These are phyloP conservation scores for Apiotrichum brassicae DNA, from an alignment of 1,284 basidiomycete species.

Conservation along the genomic window DNA sequence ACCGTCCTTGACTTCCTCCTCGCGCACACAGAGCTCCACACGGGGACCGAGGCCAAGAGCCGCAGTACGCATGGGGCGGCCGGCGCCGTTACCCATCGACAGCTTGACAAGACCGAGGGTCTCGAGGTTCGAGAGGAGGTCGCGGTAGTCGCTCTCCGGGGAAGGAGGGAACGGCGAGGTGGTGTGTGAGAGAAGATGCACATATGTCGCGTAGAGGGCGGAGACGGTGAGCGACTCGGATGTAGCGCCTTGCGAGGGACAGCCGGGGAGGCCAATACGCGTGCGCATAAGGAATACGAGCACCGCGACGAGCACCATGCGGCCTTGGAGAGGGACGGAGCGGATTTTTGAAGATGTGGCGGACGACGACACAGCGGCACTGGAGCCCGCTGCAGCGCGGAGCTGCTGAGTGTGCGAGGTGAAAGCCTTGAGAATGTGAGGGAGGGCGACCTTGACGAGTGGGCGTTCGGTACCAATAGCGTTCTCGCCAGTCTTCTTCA, in stretches of 20 bases:
- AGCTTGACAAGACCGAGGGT: conserved; percentile 40
- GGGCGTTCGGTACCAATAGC: conserved; percentile 12
- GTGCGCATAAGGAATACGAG: conserved; percentile 33
- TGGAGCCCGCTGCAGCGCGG: conserved; percentile 37
- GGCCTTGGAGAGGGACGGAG: conserved; percentile 43
- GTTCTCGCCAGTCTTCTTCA: conserved; percentile 29
- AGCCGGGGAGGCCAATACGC: conserved; percentile 32
- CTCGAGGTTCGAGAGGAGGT: conserved; percentile 44
- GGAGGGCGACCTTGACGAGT: conserved; percentile 35
- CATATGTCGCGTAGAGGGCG: conserved; percentile 41
- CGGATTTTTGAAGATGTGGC: conserved; percentile 37
- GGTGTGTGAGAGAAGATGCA: conserved; percentile 32
- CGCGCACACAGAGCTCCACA: conserved; percentile 34
- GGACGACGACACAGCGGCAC: conserved; percentile 11
- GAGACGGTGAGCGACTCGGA: conserved; percentile 15
- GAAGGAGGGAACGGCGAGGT: conserved; percentile 40
- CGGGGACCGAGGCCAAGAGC: conserved; percentile 10
- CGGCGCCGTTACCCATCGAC: background rate
- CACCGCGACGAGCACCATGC: conserved; percentile 43
- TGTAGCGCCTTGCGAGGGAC: conserved; percentile 17
- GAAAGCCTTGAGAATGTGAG: conserved; percentile 42
- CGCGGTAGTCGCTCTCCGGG: conserved; percentile 44
- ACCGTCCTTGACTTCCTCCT: conserved; percentile 34
- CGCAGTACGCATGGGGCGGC: background rate
- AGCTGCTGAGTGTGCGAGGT: conserved; percentile 39